These are phyloP conservation scores for Tetrahymena borealis DNA, from an alignment of 73 alveolate genomes.

Conservation along the genomic window DNA sequence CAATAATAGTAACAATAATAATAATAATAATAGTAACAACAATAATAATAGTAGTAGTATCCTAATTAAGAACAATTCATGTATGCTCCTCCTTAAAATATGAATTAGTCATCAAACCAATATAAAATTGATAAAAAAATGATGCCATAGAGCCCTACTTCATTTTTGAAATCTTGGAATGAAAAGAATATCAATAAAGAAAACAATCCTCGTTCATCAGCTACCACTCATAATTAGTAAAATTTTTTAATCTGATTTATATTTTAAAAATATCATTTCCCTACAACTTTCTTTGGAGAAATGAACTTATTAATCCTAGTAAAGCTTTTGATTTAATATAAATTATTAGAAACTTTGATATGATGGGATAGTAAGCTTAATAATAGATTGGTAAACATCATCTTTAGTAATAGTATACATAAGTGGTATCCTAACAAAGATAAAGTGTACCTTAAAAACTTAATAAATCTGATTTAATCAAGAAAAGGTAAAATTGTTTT, in stretches of 20 bases:
- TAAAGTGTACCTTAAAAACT: not conserved
- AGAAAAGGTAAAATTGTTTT: not conserved
- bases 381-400: not conserved
- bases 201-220: not conserved
- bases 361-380: not conserved
- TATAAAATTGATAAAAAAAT: constrained; percentile 35
- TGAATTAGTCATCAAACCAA: constrained; percentile 1
- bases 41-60: not conserved
- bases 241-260: not conserved
- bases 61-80: not conserved
- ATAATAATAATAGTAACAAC: not conserved
- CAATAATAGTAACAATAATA: not conserved
- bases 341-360: not conserved
- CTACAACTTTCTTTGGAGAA: not conserved
- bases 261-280: not conserved
- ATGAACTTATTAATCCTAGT: not conserved
- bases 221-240: not conserved
- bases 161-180: constrained; percentile 29
- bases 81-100: constrained; percentile 11
- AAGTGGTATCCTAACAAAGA: not conserved
- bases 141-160: constrained; percentile 32
- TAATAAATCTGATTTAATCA: not conserved
- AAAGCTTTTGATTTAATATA: not conserved
- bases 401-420: not conserved
- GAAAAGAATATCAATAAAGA: not conserved